Evolutionary conservation across 805 yeast genomes (phyloP), one percentile per base, ranked within the genome.

Genomic region (Candida nitratophila): DNA sequence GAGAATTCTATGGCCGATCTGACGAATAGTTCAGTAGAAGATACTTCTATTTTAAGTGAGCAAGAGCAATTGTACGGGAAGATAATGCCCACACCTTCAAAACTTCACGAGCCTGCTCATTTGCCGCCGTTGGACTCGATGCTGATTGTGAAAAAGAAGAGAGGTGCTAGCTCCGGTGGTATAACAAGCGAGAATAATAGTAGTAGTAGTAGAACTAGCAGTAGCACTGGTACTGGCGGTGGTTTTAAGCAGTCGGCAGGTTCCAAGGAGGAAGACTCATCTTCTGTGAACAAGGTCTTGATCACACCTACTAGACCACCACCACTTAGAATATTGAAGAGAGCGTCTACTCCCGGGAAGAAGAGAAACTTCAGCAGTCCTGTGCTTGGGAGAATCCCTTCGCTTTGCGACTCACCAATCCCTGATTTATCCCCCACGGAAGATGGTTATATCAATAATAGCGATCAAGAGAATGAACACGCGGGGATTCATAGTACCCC

Each of bases 11-110:
- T 29, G n/a, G 32, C 32, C 14, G 32, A 29, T 29, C 14, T 29
- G 32, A 29, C 45, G 2, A 39, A 19, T 17, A 21, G 34, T 21
- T 41, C 42, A 9, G 29, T 32, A 11, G 42, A 22, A n/a, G 37
- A 43, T 27, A 37, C 40, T 9, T 50, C 57, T 1, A 30, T 47
- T 15, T 9, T 44, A 2, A 37, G 40, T 15, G 54, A 47, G 7
- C 61, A 55, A 22, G 60, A 57, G 32, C 47, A 48, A 4, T 35
- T 57, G 3, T 57, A 59, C 35, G 63, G 63, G 0, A 45, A 42
- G 19, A 47, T 52, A 7, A 22, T 36, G n/a, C 60, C 61, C 3
- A 47, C 64, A 15, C 64, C 64, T 12, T 44, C 50, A 20, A 59
- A 59, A 40, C 40, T 38, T 5, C 53, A 47, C 15, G 51, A 53